Percentiles rank a stretch among this genome's conserved stretches.
Conservation (phyloP, 345 rosid species). For the Gossypium rotundifolium region DNA sequence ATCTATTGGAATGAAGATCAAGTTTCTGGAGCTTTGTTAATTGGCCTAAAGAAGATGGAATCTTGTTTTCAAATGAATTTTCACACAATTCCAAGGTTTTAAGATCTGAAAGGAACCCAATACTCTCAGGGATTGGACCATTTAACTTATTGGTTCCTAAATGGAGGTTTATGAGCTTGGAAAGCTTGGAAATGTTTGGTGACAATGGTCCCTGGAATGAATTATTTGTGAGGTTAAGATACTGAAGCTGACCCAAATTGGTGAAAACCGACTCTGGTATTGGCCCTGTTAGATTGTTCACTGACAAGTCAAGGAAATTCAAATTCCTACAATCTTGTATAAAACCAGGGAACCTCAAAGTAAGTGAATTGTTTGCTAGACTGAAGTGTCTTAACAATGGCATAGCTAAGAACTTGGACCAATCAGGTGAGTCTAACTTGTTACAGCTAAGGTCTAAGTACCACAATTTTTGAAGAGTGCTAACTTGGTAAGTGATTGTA, state of each 20-base stretch:
- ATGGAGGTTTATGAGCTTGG: conserved; percentile 37
- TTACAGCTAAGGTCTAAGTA: conserved; percentile 49
- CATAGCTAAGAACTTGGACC: conserved; percentile 49
- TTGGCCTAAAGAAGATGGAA: conserved; percentile 22
- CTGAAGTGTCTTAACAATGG: conserved; percentile 41
- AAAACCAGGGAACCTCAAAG: conserved; percentile 39
- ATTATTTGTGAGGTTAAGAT: conserved; percentile 38
- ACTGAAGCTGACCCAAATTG: conserved; percentile 30
- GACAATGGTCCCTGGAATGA: conserved; percentile 38
- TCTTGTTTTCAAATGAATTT: conserved; percentile 3
- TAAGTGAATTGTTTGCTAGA: conserved; percentile 26
- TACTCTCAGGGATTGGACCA: conserved; percentile 37
- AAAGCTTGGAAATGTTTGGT: conserved; percentile 44
- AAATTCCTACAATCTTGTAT: conserved; percentile 36
- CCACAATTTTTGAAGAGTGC: conserved; percentile 40
- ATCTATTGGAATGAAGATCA: conserved; percentile 33
- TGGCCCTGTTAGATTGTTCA: conserved; percentile 32
- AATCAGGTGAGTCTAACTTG: conserved; percentile 41
- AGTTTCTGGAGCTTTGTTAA: conserved; percentile 33
- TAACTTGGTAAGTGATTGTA: conserved; percentile 36
- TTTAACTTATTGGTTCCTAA: conserved; percentile 27
- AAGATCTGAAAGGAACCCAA: conserved; percentile 28
- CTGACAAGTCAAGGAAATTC: conserved; percentile 46
- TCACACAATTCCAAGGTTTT: conserved; percentile 9
- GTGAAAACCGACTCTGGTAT: conserved; percentile 31